phyloP scores from a whole-genome alignment of 1,284 basidiomycete species.

The Ustilago cynodontis region DNA sequence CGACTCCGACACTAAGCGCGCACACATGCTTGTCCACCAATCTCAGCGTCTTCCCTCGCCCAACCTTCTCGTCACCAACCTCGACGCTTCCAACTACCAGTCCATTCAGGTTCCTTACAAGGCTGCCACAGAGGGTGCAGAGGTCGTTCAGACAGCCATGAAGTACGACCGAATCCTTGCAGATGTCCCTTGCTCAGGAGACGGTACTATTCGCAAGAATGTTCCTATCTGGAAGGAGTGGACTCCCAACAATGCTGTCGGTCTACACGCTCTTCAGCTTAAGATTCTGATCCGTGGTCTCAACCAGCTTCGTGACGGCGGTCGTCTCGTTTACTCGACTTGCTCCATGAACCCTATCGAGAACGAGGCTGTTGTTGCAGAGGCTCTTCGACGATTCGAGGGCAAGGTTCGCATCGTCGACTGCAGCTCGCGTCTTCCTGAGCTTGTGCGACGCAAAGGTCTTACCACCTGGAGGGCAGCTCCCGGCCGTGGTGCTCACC shows the following conservation, averaged over 20 bases:
- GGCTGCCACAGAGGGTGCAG: slow-evolving; percentile 31
- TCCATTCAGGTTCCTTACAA: slow-evolving; percentile 63
- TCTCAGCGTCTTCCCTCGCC: slow-evolving; percentile 93
- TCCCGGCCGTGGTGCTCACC: slow-evolving; percentile 60
- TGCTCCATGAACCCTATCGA: slow-evolving; percentile 97
- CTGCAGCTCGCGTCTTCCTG: slow-evolving; percentile 79
- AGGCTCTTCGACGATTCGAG: slow-evolving; percentile 72
- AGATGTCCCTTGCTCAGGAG: slow-evolving; percentile 97
- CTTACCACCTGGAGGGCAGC: slow-evolving; percentile 66
- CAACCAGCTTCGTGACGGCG: slow-evolving; percentile 85
- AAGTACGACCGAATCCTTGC: slow-evolving; percentile 93
- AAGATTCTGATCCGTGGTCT: slow-evolving; percentile 93
- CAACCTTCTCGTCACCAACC: slow-evolving; percentile 92
- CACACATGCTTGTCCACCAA: slow-evolving; percentile 97
- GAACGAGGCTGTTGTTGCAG: slow-evolving; percentile 95
- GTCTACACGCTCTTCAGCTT: slow-evolving; percentile 90
- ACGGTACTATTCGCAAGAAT: slow-evolving; percentile 96
- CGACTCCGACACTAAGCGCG: slow-evolving; percentile 91
- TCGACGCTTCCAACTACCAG: slow-evolving; percentile 89
- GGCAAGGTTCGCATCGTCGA: slow-evolving; percentile 85
- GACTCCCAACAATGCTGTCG: slow-evolving; percentile 88
- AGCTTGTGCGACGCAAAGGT: slow-evolving; percentile 76
- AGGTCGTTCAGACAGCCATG: slow-evolving; percentile 72
- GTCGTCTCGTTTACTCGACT: slow-evolving; percentile 95
- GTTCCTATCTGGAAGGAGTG: slow-evolving; percentile 94